Evolutionary conservation across 2,329 filamentous ascomycete species (phyloP), one percentile per base, ranked within the genome.

Genomic region (Trichocomaceae sp.): DNA sequence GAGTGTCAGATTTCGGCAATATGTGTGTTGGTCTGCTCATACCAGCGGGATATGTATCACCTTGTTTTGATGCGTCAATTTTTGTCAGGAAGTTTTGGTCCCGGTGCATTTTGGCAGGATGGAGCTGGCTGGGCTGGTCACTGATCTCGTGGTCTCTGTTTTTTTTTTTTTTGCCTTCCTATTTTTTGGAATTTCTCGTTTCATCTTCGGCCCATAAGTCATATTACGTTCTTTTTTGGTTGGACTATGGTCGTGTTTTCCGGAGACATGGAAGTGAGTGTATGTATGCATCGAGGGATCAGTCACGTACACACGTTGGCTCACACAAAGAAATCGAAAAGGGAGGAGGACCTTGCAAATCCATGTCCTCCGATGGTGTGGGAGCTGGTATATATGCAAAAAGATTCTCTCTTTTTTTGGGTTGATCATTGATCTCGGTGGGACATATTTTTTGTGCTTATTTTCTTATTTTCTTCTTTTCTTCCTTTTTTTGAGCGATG

Each of bases 81-180:
- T 72, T 68, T 71, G 71, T 69, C 70, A 69, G 69, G 69, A 54
- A 67, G 69, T 70, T 48, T n/a, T 66, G 67, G 71, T 71, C 63
- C 44, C 64, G 69, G 70, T 72, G 70, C 69, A 72, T 72, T 65
- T 60, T 67, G 69, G 71, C 68, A 69, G 68, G 58, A 67, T 70
- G 70, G 70, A 72, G 70, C 69, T 68, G 69, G 69, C 68, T 62
- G 67, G 69, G 69, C 68, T 68, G 68, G 69, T 70, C 62, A 63
- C 69, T 64, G 68, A 65, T 71, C 70, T 59, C 60, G 62, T 59
- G 62, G 63, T 60, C 26, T 53, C 37, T 35, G 50, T 55, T 50
- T 49, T 26, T 52, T 52, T 29, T 41, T 45, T 51, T 55, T 50
- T 49, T 26, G 50, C 50, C 23, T 41, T 45, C 48, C 17, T 47